phyloP scores from a whole-genome alignment of 805 yeast genomes.

The Wickerhamiella sergipiensis region DNA sequence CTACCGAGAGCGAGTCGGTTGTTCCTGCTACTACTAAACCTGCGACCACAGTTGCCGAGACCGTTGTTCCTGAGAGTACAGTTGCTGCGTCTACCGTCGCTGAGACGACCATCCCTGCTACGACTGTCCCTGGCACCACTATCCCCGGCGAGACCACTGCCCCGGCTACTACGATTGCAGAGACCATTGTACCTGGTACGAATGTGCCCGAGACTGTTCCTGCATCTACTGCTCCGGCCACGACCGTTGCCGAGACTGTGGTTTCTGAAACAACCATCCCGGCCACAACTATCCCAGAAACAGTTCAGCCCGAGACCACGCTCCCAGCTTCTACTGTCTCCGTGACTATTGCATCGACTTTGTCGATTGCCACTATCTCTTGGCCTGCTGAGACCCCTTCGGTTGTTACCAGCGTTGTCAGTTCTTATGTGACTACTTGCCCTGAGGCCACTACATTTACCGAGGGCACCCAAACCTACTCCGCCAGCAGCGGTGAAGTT shows the following conservation, averaged over 20 bases:
- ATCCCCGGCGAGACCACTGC: background rate
- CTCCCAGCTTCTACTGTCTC: background rate
- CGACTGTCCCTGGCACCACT: background rate
- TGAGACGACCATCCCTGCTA: background rate
- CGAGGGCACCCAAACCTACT: constrained; percentile 10
- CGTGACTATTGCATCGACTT: background rate
- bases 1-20: background rate
- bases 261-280: background rate
- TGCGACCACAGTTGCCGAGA: background rate
- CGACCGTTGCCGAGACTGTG: background rate
- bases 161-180: background rate
- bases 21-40: background rate
- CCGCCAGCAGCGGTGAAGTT: constrained; percentile 10
- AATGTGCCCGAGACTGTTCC: background rate
- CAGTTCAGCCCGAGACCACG: background rate
- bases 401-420: constrained; percentile 39
- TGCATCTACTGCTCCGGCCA: background rate
- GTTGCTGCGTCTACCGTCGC: background rate
- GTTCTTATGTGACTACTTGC: constrained; percentile 9
- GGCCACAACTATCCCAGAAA: background rate
- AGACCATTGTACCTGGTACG: background rate
- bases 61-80: background rate
- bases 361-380: constrained; percentile 3
- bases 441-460: constrained; percentile 9
- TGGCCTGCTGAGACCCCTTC: constrained; percentile 39